A percentile compares a stretch with the other conserved stretches of the same genome.
These are phyloP conservation scores for Comarum palustre DNA, from an alignment of 306 rosid species.

Conservation along the genomic window DNA sequence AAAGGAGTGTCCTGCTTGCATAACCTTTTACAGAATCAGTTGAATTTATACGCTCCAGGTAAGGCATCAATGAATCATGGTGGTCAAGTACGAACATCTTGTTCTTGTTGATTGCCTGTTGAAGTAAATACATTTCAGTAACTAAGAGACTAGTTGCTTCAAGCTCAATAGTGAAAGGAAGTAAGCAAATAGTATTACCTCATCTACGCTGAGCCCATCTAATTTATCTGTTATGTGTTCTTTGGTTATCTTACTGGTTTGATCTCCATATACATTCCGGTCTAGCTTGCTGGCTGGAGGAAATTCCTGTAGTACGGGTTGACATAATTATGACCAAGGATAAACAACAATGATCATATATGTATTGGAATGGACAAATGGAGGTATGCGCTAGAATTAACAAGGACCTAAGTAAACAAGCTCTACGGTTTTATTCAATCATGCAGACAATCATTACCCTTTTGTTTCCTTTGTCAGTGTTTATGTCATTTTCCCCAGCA, in stretches of 20 bases:
- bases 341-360: neutral
- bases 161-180: slow-evolving; percentile 6
- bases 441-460: too few species aligned
- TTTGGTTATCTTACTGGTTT: slow-evolving; percentile 52
- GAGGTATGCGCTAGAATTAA: too few species aligned
- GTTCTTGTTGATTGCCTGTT: slow-evolving; percentile 54
- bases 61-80: slow-evolving; percentile 72
- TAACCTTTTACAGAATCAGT: slow-evolving; percentile 50
- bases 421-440: too few species aligned
- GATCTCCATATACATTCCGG: slow-evolving; percentile 51
- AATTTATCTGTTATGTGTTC: slow-evolving; percentile 46
- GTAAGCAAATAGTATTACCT: slow-evolving; percentile 40
- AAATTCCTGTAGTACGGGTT: slow-evolving; percentile 49
- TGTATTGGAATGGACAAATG: too few species aligned
- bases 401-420: too few species aligned
- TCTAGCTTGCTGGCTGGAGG: slow-evolving; percentile 76
- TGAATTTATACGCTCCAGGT: slow-evolving; percentile 46
- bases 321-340: neutral
- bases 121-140: slow-evolving; percentile 13
- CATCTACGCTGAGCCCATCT: slow-evolving; percentile 53
- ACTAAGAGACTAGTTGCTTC: slow-evolving; percentile 3
- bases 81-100: slow-evolving; percentile 66
- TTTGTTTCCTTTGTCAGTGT: too few species aligned
- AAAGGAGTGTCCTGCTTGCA: slow-evolving; percentile 66
- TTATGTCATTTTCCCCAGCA: too few species aligned